Evolutionary conservation across 202 grass and related monocot genomes (phyloP).

Genomic region (Schoenoplectus tabernaemontani): DNA sequence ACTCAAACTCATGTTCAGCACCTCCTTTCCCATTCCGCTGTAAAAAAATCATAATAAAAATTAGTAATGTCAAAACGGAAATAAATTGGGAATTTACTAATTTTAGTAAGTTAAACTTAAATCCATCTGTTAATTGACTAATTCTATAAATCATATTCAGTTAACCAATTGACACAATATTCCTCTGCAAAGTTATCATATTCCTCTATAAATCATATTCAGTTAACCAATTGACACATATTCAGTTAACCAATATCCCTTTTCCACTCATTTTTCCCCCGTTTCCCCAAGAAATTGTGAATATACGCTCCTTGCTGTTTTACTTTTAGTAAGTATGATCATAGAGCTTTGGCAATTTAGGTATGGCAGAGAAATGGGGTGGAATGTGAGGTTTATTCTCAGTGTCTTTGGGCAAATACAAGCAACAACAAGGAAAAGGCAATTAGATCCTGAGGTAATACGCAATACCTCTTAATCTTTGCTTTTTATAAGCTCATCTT

Average conservation of each 20-base stretch:
- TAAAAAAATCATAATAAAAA: background rate
- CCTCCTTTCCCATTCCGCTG: conserved; percentile 19
- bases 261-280: background rate
- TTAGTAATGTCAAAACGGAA: background rate
- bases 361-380: background rate
- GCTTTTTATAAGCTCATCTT: background rate
- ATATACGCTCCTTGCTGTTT: background rate
- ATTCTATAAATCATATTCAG: background rate
- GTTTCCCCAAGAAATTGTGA: background rate
- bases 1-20: conserved; percentile 5
- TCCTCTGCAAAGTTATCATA: background rate
- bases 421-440: background rate
- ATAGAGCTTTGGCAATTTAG: background rate
- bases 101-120: background rate
- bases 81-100: background rate
- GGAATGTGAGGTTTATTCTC: background rate
- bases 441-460: background rate
- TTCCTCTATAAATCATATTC: too few relatives aligned
- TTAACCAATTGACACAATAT: background rate
- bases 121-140: background rate
- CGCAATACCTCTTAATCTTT: background rate
- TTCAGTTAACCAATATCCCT: too few relatives aligned
- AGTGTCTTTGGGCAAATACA: background rate
- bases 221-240: too few relatives aligned
- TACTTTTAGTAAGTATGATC: background rate